A percentile compares a stretch with the other conserved stretches of the same genome.
Evolutionary conservation across 139 green algal species (phyloP).

Genomic region (Yamagishiella unicocca): DNA sequence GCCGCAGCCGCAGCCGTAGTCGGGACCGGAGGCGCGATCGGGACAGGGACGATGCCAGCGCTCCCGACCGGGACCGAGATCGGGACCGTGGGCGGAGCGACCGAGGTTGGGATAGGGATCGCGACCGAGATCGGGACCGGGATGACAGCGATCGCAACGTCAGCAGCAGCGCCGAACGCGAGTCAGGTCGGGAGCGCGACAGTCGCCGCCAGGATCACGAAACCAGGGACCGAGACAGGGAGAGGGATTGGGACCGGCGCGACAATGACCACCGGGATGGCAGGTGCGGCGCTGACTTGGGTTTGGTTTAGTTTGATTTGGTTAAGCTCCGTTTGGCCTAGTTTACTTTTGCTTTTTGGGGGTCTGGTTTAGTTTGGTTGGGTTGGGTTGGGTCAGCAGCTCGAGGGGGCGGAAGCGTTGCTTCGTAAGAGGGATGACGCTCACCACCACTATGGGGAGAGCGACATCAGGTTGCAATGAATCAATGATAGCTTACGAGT

Average conservation of each 20-base stretch:
- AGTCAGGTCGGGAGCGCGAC: not conserved
- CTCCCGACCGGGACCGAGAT: not conserved
- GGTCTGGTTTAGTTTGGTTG: no score
- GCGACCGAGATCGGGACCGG: not conserved
- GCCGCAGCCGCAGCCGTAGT: constrained; percentile 10
- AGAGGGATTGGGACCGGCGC: constrained; percentile 32
- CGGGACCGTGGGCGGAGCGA: constrained; percentile 5
- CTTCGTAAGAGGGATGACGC: no score
- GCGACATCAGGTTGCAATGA: no score
- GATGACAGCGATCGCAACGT: not conserved
- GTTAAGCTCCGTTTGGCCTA: no score
- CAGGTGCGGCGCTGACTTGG: not conserved
- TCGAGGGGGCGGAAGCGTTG: no score
- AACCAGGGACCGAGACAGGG: constrained; percentile 9
- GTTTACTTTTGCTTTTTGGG: no score
- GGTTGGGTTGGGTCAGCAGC: no score
- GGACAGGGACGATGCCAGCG: no score
- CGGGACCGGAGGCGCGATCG: constrained; percentile 17
- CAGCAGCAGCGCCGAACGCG: not conserved
- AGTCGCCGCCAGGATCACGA: not conserved
- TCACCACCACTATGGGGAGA: no score
- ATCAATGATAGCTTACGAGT: no score
- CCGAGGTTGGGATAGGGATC: constrained; percentile 23
- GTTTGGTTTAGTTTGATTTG: no score
- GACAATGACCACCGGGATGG: not conserved